Percentiles rank a stretch among this genome's conserved stretches.
phyloP scores from a whole-genome alignment of 768 basidiomycete genomes.

The Pleurotus djamor region DNA sequence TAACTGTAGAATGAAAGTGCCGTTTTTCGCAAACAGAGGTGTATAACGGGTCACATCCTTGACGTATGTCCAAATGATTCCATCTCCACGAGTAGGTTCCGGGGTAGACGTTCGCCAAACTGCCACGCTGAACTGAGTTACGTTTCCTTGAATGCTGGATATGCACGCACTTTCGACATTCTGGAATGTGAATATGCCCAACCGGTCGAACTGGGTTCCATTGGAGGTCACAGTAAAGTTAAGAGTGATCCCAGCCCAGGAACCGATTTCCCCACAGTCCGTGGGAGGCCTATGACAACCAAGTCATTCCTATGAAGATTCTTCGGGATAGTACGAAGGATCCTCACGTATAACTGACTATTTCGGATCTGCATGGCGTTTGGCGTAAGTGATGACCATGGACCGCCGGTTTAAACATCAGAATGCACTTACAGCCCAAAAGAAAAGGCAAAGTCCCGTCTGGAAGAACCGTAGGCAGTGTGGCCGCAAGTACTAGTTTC shows the following conservation, averaged over 20 bases:
- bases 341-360: constrained; percentile 59
- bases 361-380: constrained; percentile 45
- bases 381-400: no score
- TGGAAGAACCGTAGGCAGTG: constrained; percentile 19
- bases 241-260: constrained; percentile 74
- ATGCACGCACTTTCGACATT: constrained; percentile 66
- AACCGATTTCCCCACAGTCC: constrained; percentile 68
- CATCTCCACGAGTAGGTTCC: constrained; percentile 62
- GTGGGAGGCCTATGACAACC: constrained; percentile 55
- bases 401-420: no score
- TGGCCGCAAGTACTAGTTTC: background rate
- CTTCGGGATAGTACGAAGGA: background rate
- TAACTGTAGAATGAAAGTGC: constrained; percentile 71
- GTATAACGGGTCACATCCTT: constrained; percentile 77
- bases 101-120: constrained; percentile 86
- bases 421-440: constrained; percentile 51
- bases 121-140: constrained; percentile 56
- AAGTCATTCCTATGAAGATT: background rate
- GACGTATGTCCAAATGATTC: constrained; percentile 77
- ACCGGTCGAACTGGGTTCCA: constrained; percentile 76
- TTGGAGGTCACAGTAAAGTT: constrained; percentile 80
- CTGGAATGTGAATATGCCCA: constrained; percentile 73
- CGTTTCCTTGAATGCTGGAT: background rate
- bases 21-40: constrained; percentile 66
- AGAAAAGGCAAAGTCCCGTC: constrained; percentile 73